Evolutionary conservation across 2,329 filamentous ascomycete species (phyloP).

Genomic region (Tolypocladium album): DNA sequence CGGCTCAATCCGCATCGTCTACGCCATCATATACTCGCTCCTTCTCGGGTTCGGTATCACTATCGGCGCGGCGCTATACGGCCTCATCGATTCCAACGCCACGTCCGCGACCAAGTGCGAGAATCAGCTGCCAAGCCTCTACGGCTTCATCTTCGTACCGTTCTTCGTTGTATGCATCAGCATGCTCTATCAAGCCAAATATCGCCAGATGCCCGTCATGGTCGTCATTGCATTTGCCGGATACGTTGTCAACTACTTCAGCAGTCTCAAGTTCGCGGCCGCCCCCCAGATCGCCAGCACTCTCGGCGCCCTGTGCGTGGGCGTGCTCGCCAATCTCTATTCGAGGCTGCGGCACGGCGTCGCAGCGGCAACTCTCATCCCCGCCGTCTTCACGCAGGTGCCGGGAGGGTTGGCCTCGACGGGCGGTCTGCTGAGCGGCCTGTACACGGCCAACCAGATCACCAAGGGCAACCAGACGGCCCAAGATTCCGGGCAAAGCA

Average conservation of each 20-base stretch:
- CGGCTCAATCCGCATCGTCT: constrained; percentile 63
- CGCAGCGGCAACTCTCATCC: constrained; percentile 34
- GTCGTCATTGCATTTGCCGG: constrained; percentile 60
- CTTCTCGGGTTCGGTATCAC: constrained; percentile 66
- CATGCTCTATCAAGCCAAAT: constrained; percentile 72
- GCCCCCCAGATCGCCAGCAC: constrained; percentile 70
- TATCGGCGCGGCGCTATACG: constrained; percentile 53
- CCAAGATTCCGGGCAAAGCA: constrained; percentile 13
- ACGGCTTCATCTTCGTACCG: constrained; percentile 62
- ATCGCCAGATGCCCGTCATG: constrained; percentile 72
- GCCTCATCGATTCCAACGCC: constrained; percentile 45
- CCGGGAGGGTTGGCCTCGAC: constrained; percentile 36
- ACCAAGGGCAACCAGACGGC: constrained; percentile 29
- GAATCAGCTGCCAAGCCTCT: constrained; percentile 29
- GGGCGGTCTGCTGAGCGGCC: constrained; percentile 33
- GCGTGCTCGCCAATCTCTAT: constrained; percentile 68
- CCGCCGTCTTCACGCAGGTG: constrained; percentile 37
- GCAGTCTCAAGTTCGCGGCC: constrained; percentile 50
- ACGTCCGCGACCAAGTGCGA: constrained; percentile 31
- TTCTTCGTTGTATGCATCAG: constrained; percentile 63
- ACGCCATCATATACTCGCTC: constrained; percentile 63
- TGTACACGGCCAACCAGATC: constrained; percentile 31
- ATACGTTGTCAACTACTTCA: constrained; percentile 69
- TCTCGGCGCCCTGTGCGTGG: constrained; percentile 65
- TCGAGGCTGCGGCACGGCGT: constrained; percentile 47